Conservation (phyloP, 176 grass and related monocot species). For the Chrysopogon serrulatus region DNA sequence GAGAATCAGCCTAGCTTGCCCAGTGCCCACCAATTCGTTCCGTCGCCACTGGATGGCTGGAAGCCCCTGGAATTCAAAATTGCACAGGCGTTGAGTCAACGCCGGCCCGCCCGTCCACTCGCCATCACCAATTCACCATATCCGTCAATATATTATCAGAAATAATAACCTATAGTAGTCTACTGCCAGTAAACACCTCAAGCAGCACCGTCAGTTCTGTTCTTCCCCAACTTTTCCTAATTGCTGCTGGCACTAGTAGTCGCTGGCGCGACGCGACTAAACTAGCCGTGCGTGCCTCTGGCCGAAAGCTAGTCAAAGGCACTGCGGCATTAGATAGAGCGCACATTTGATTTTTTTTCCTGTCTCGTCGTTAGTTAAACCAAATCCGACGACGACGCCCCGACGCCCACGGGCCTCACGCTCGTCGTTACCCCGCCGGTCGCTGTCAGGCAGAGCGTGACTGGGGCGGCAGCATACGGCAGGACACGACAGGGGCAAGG, state of each 20-base stretch:
- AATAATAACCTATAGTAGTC: neutral
- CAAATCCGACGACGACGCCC: neutral
- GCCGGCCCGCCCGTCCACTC: neutral
- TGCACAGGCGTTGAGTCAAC: neutral
- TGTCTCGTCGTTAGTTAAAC: neutral
- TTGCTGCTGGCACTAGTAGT: neutral
- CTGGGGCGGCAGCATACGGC: too few relatives aligned
- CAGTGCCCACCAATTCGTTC: neutral
- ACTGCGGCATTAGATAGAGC: neutral
- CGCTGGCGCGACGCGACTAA: neutral
- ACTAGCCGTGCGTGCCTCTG: neutral
- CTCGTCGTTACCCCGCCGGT: neutral
- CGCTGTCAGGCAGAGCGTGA: neutral
- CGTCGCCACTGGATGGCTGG: too few relatives aligned
- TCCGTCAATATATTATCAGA: neutral
- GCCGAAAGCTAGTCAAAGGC: conserved; percentile 7
- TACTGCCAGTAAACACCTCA: neutral
- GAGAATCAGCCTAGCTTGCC: neutral
- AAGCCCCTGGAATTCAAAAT: neutral
- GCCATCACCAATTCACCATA: neutral
- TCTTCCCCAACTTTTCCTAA: neutral
- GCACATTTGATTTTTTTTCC: neutral
- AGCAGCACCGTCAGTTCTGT: neutral
- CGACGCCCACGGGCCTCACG: neutral
- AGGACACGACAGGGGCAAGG: neutral